Evolutionary conservation across 2,329 filamentous ascomycete genomes (phyloP).

Genomic region (Xylaria sp.): DNA sequence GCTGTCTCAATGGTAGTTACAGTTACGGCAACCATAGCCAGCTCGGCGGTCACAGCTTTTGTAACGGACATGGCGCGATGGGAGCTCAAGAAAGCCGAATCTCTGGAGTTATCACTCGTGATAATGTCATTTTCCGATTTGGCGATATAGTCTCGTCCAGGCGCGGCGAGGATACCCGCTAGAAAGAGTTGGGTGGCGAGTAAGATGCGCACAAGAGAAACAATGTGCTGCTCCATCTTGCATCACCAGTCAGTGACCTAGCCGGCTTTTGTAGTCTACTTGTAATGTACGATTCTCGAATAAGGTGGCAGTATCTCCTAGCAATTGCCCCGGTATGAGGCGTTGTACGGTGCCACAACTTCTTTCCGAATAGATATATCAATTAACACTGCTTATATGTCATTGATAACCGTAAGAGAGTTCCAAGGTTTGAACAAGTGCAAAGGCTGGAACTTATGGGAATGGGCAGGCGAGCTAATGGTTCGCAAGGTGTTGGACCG

Average conservation of each 20-base stretch:
- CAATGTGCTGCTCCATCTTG: constrained; percentile 23
- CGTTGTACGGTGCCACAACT: not conserved
- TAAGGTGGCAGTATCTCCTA: not conserved
- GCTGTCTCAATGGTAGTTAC: constrained; percentile 24
- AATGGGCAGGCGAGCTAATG: not conserved
- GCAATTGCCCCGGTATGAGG: too few species aligned
- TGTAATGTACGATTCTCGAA: not conserved
- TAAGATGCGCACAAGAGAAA: constrained; percentile 18
- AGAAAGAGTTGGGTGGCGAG: constrained; percentile 5
- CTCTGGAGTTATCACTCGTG: not conserved
- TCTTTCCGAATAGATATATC: not conserved
- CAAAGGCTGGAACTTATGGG: not conserved
- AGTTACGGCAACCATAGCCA: constrained; percentile 1
- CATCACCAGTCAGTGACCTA: not conserved
- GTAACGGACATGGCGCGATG: not conserved
- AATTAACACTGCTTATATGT: not conserved
- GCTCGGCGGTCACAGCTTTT: not conserved
- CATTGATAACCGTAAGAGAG: not conserved
- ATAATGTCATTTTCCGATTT: not conserved
- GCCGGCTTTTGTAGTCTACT: not conserved
- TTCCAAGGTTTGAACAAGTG: not conserved
- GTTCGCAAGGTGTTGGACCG: not conserved
- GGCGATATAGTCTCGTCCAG: not conserved
- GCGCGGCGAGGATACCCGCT: constrained; percentile 18
- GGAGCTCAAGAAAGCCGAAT: not conserved